A percentile compares a stretch with the other conserved stretches of the same genome.
phyloP scores from a whole-genome alignment of 2,329 filamentous ascomycete species.

The Fusarium luffae region DNA sequence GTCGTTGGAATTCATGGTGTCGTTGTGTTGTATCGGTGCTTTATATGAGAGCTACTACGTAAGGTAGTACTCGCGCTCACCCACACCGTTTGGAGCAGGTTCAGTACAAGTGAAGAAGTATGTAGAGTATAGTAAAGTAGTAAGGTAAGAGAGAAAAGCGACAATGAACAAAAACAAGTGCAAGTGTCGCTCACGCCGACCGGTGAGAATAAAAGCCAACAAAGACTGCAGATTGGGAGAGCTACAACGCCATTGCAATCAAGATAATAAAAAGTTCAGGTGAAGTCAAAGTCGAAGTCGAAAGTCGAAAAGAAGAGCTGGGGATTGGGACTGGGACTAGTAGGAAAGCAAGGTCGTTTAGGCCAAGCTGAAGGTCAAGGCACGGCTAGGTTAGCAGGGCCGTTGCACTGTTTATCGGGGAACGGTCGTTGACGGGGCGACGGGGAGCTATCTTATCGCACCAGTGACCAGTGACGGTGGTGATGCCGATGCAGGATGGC shows the following conservation, averaged over 20 bases:
- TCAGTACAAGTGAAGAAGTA: constrained; percentile 15
- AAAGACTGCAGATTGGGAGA: constrained; percentile 25
- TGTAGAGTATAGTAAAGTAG: background rate
- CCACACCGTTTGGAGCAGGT: constrained; percentile 3
- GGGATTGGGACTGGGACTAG: constrained; percentile 15
- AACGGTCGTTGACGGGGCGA: constrained; percentile 43
- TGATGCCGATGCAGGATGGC: constrained; percentile 27
- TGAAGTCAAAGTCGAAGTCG: background rate
- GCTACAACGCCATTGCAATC: constrained; percentile 42
- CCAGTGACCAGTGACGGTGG: constrained; percentile 25
- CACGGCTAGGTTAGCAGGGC: constrained; percentile 31
- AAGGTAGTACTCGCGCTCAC: constrained; percentile 8
- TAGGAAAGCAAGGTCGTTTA: constrained; percentile 29
- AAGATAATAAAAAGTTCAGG: constrained; percentile 32
- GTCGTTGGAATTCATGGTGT: constrained; percentile 26
- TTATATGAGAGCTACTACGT: constrained; percentile 19
- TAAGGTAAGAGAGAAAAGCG: constrained; percentile 10
- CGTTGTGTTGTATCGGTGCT: constrained; percentile 4
- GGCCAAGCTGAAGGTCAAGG: constrained; percentile 27
- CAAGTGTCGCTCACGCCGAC: constrained; percentile 17
- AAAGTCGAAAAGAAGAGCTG: constrained; percentile 26
- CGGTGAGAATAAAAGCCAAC: constrained; percentile 29
- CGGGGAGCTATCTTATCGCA: constrained; percentile 38
- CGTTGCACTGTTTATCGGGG: constrained; percentile 46
- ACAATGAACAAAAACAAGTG: constrained; percentile 24